Evolutionary conservation across 1,284 basidiomycete species (phyloP), one percentile per base, ranked within the genome.

Genomic region (Cryptococcus sp.): DNA sequence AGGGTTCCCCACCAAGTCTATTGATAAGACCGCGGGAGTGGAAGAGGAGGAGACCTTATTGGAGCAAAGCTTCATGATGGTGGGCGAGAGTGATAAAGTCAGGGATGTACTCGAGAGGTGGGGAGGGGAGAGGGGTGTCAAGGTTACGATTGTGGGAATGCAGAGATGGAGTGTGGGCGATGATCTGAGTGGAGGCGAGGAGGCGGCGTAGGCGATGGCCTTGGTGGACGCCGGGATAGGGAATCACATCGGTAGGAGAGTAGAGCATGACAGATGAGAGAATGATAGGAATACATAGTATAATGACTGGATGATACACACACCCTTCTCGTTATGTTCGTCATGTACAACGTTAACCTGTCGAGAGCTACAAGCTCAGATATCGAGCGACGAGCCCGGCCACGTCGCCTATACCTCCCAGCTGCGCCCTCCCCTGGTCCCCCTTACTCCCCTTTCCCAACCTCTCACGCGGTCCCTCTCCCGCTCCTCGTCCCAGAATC

Each of bases 21-120:
- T 96, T 41, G 56, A 52, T 16, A 57, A 56, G 36, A 42, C 48
- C 13, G 45, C 46, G 19, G 60, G 46, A 11, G 62, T 64, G 5
- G 77, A 76, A 4, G 77, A 76, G 19, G 81, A 83, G 36, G 82
- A 85, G 55, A 61, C 65, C 34, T 74, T 97, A 50, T 87, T 91
- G 64, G 79, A 84, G 22, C 92, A 96, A 67, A 83, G 83, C 4
- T 90, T 91, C 64, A 85, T 87, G 79, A 88, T 90, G 81, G 59
- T 66, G 36, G 69, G 76, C 44, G 76, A 80, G 36, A 80, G 82
- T 22, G 74, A 78, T 50, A 78, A 79, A 32, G 85, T 91, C n/a
- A 75, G 77, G 46, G 77, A 83, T 7, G 85, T 84, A 0, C 73
- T 96, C 54, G 63, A 74, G 21, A 70, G 75, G n/a, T 96, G 91